Conservation (phyloP, 306 rosid genomes). For the Cyclanthera cordifolia region DNA sequence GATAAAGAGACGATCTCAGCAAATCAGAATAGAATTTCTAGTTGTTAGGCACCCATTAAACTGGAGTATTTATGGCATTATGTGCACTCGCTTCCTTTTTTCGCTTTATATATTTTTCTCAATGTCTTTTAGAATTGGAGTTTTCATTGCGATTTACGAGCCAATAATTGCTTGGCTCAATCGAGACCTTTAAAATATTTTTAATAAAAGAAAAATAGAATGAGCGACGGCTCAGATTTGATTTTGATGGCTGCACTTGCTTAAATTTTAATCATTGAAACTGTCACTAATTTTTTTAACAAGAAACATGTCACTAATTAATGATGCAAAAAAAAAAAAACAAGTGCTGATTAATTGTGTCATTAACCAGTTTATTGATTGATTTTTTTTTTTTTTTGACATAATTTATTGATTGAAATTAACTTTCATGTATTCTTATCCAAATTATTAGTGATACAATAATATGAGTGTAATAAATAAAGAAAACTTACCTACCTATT, state of each 20-base stretch:
- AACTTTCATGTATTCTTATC: background rate
- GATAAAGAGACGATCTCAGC: slow-evolving; percentile 19
- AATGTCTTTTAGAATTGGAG: background rate
- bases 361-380: background rate
- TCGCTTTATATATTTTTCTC: slow-evolving; percentile 2
- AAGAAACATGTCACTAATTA: background rate
- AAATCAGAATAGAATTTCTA: slow-evolving; percentile 12
- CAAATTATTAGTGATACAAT: background rate
- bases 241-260: background rate
- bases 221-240: slow-evolving; percentile 3
- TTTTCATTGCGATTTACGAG: slow-evolving; percentile 6
- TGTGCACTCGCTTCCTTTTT: background rate
- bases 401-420: background rate
- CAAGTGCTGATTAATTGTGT: background rate
- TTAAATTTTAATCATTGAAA: background rate
- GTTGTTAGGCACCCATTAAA: slow-evolving; percentile 14
- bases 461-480: too few species aligned
- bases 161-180: slow-evolving; percentile 8
- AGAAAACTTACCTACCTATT: too few species aligned
- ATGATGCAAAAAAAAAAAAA: background rate
- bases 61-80: slow-evolving; percentile 11
- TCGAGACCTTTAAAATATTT: slow-evolving; percentile 7
- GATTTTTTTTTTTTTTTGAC: background rate
- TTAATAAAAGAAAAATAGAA: background rate
- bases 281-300: too few species aligned